Evolutionary conservation across 352 stramenopile species (phyloP).

Genomic region (Thalassiosira exigua): DNA sequence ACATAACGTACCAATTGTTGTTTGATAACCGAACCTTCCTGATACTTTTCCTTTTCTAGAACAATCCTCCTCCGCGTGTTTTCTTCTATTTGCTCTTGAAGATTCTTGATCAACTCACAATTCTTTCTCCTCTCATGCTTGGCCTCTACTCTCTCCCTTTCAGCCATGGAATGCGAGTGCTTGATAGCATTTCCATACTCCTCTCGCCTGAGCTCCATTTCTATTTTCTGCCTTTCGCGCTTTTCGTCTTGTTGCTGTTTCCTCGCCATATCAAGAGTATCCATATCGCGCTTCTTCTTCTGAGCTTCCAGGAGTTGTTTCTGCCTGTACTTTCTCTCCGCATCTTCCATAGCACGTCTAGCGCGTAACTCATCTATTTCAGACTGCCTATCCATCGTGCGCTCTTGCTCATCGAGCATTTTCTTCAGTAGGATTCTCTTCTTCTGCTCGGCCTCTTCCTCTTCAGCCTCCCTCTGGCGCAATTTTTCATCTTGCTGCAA

Average conservation of each 20-base stretch:
- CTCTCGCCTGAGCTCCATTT: constrained; percentile 86
- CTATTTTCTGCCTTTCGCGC: constrained; percentile 64
- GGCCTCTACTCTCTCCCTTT: constrained; percentile 62
- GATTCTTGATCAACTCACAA: constrained; percentile 84
- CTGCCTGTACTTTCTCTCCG: constrained; percentile 89
- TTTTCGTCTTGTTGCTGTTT: constrained; percentile 69
- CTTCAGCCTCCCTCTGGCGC: constrained; percentile 67
- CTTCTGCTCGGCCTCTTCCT: constrained; percentile 78
- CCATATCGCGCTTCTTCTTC: constrained; percentile 89
- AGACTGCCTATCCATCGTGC: constrained; percentile 72
- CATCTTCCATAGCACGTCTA: constrained; percentile 89
- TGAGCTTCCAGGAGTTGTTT: constrained; percentile 86
- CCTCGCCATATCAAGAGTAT: constrained; percentile 79
- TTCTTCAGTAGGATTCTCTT: constrained; percentile 86
- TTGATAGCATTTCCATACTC: constrained; percentile 91
- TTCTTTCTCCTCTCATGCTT: constrained; percentile 80
- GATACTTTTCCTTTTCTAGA: constrained; percentile 67
- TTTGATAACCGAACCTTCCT: constrained; percentile 87
- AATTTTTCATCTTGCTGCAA: constrained; percentile 69
- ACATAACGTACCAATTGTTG: constrained; percentile 74
- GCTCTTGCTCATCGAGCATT: constrained; percentile 88
- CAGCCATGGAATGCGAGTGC: constrained; percentile 84
- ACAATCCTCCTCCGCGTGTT: constrained; percentile 36
- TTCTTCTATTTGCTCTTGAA: constrained; percentile 90
- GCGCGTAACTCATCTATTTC: constrained; percentile 92